phyloP scores from a whole-genome alignment of 1,284 basidiomycete species.

The Cerrena zonata region DNA sequence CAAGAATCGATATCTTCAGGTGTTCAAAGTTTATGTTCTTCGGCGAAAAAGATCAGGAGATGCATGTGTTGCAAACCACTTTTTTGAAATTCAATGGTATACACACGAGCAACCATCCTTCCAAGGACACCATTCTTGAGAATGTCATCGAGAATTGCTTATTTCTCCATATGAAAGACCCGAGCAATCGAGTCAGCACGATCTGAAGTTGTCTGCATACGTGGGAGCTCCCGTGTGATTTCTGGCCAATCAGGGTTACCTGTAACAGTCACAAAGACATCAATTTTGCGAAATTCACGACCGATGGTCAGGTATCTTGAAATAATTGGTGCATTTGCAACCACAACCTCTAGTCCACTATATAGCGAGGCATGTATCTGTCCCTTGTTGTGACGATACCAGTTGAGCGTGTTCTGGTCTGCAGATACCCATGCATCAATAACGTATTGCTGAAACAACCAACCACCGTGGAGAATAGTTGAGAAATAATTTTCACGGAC shows the following conservation, averaged over 20 bases:
- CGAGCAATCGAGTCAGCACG: slow-evolving; percentile 29
- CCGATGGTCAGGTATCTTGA: slow-evolving; percentile 38
- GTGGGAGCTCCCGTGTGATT: slow-evolving; percentile 24
- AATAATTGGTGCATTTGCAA: slow-evolving; percentile 35
- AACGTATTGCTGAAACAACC: slow-evolving; percentile 37
- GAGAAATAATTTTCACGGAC: slow-evolving; percentile 19
- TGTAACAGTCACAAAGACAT: slow-evolving; percentile 35
- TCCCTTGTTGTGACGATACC: slow-evolving; percentile 30
- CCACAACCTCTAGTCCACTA: slow-evolving; percentile 33
- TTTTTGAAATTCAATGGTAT: too few species aligned
- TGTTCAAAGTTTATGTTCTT: slow-evolving; percentile 25
- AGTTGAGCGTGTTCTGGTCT: slow-evolving; percentile 24
- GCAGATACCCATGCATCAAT: slow-evolving; percentile 28
- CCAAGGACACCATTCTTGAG: slow-evolving; percentile 23
- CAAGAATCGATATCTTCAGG: slow-evolving; percentile 34
- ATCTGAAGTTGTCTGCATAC: slow-evolving; percentile 28
- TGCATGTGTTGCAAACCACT: slow-evolving; percentile 35
- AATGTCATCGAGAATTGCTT: slow-evolving; percentile 16
- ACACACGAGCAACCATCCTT: slow-evolving; percentile 32
- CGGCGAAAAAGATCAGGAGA: slow-evolving; percentile 35
- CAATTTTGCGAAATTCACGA: slow-evolving; percentile 22
- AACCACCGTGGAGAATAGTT: slow-evolving; percentile 31
- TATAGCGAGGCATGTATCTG: slow-evolving; percentile 33
- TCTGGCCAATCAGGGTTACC: slow-evolving; percentile 36
- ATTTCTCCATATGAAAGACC: slow-evolving; percentile 30